A percentile compares a stretch with the other conserved stretches of the same genome.
These are phyloP conservation scores for Pichia exigua DNA, from an alignment of 805 yeast species.

Conservation along the genomic window DNA sequence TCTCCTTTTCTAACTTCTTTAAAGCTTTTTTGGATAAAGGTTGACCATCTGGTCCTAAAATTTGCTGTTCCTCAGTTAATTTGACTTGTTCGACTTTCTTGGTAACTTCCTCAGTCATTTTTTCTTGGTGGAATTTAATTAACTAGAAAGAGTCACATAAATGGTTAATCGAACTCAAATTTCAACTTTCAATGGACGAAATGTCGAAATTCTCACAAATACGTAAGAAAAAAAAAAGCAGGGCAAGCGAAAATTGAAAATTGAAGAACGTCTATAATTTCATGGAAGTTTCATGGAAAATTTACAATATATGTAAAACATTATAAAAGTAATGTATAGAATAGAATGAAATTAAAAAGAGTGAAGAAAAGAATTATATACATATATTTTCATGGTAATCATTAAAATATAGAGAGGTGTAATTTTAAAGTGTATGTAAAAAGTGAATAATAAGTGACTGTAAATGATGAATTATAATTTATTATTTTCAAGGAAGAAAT, in stretches of 20 bases:
- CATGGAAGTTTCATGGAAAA: no score
- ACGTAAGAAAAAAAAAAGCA: not conserved
- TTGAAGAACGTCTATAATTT: no score
- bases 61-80: conserved; percentile 15
- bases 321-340: not conserved
- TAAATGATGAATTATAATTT: conserved; percentile 25
- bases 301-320: not conserved
- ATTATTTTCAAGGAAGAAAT: conserved; percentile 82
- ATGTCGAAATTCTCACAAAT: not conserved
- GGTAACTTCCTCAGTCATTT: conserved; percentile 25
- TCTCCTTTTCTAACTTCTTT: conserved; percentile 89
- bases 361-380: not conserved
- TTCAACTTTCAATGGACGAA: not conserved
- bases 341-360: not conserved
- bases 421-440: not conserved
- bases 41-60: conserved; percentile 55
- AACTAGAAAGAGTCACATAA: not conserved
- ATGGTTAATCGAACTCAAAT: not conserved
- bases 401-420: not conserved
- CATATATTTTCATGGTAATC: not conserved
- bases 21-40: conserved; percentile 91
- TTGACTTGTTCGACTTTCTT: conserved; percentile 23
- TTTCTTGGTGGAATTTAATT: not conserved
- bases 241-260: no score
- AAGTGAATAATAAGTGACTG: not conserved